Evolutionary conservation across 2,329 filamentous ascomycete genomes (phyloP), one percentile per base, ranked within the genome.

Genomic region (Colletotrichum gigasporum): DNA sequence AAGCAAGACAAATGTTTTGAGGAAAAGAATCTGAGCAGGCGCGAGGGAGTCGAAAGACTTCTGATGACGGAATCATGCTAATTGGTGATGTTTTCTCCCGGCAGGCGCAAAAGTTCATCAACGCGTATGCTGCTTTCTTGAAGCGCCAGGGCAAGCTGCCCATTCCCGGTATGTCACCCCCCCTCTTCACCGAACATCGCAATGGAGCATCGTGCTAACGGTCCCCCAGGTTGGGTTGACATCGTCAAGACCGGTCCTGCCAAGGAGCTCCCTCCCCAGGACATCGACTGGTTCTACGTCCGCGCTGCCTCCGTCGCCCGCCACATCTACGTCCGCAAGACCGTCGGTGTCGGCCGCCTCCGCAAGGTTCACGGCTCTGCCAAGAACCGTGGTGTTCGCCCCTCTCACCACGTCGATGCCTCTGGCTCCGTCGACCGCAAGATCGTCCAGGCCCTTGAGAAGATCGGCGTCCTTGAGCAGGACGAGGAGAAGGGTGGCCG

Each of bases 251-350:
- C 95, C 75, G 95, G 93, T 77, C 88, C 91, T 80, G 91, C 92
- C 81, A 97, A 97, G 85, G 96, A 99, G 88, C 92, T 99, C 75
- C 95, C 95, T 78, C 96, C 95, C 78, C 94, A 98, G 90, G 91
- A 94, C 83, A 93, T 94, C 80, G 96, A 99, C 89, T 99, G 96
- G 96, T 96, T 90, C 87, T 92, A 90, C 83, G 82, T 90, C 80
- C 94, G 96, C 79, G 94, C 95, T 76, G 96, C 96, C 75, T 90
- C 95, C 72, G 91, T 99, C 80, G 96, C 96, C 78, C 94, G 94
- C 79, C 95, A 98, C 88, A 91, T 99, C 87, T 99, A 99, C 89
- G 88, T 99, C 82, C 92, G 96, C 87, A 99, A 99, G 90, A 97
- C 94, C 70, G 94, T 99, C 80, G 96, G 96, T 88, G 93, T 99